Evolutionary conservation across 352 stramenopile species (phyloP), one percentile per base, ranked within the genome.

Genomic region (Phytophthora palmivora): DNA sequence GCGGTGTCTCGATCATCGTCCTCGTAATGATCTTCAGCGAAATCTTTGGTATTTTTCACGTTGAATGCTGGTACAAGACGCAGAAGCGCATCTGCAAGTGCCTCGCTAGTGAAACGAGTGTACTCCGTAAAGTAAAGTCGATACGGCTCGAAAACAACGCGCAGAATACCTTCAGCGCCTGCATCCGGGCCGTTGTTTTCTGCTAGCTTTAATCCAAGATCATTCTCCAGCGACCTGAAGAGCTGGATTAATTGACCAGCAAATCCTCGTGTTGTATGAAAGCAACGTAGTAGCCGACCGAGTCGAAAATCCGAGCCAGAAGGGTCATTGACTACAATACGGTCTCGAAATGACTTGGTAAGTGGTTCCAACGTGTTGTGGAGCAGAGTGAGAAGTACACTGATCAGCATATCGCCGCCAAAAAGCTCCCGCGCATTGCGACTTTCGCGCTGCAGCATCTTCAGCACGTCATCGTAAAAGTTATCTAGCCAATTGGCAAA

Each of bases 121-220:
- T 88, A 92, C 26, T 91, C 72, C 11, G 48, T 66, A 47, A 90
- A 89, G 54, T 90, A 84, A 6, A 64, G 22, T 44, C 72, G 69
- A 60, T 87, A 90, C 14, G 78, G 71, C 24, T 78, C 74, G 32
- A 92, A 87, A 32, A 89, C 60, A 48, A 50, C 59, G 26, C 26
- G 24, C 21, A 64, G 56, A n/a, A 66, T 58, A 1, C 33, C 44
- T 41, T 62, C 43, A 36, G 59, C 56, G n/a, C 22, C 58, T 22
- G 19, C 18, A 43, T n/a, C 38, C 6, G 30, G 54, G 10, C 49
- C 42, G 2, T 67, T 33, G 12, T 33, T 53, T 24, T 21, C 46
- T n/a, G 45, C 44, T 12, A 72, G 47, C 42, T 42, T 48, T 19
- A 63, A 11, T 12, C 37, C 62, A 41, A 51, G 24, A 16, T 76